phyloP scores from a whole-genome alignment of 352 stramenopile genomes.

The Pythium monospermum region DNA sequence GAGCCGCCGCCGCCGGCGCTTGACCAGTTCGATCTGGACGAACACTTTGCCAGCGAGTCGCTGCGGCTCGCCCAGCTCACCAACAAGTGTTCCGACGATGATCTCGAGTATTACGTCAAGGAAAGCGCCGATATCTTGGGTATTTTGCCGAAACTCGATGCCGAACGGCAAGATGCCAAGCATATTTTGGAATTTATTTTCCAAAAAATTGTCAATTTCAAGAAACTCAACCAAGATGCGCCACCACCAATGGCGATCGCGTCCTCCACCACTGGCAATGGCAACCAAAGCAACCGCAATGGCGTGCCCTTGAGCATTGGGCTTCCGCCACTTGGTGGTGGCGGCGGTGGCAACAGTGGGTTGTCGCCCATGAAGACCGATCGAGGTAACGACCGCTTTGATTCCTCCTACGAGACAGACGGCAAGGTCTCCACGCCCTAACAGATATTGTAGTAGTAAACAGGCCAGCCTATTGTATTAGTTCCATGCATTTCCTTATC shows the following conservation, averaged over 20 bases:
- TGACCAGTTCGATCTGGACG: slow-evolving; percentile 96
- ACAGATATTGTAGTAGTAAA: background rate
- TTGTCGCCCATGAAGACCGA: slow-evolving; percentile 16
- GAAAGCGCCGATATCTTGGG: slow-evolving; percentile 92
- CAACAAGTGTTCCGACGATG: slow-evolving; percentile 93
- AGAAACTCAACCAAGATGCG: slow-evolving; percentile 86
- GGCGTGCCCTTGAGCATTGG: slow-evolving; percentile 1
- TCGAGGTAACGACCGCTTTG: slow-evolving; percentile 25
- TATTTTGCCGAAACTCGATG: slow-evolving; percentile 71
- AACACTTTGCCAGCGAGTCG: slow-evolving; percentile 92
- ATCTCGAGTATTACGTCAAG: slow-evolving; percentile 94
- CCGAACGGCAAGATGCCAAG: slow-evolving; percentile 78
- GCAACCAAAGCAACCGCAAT: background rate
- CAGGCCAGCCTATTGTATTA: too few relatives aligned
- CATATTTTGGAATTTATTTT: slow-evolving; percentile 92
- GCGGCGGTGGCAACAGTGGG: too few relatives aligned
- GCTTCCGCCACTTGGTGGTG: background rate
- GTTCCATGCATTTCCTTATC: background rate
- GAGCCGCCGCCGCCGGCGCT: slow-evolving; percentile 88
- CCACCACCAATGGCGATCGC: slow-evolving; percentile 5
- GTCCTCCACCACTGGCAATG: background rate
- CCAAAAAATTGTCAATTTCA: slow-evolving; percentile 91
- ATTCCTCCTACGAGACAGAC: slow-evolving; percentile 56
- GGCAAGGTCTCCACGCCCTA: slow-evolving; percentile 47
- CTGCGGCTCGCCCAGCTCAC: slow-evolving; percentile 92